A percentile compares a stretch with the other conserved stretches of the same genome.
phyloP scores from a whole-genome alignment of 2,329 filamentous ascomycete species.

The Graphilbum sp. region DNA sequence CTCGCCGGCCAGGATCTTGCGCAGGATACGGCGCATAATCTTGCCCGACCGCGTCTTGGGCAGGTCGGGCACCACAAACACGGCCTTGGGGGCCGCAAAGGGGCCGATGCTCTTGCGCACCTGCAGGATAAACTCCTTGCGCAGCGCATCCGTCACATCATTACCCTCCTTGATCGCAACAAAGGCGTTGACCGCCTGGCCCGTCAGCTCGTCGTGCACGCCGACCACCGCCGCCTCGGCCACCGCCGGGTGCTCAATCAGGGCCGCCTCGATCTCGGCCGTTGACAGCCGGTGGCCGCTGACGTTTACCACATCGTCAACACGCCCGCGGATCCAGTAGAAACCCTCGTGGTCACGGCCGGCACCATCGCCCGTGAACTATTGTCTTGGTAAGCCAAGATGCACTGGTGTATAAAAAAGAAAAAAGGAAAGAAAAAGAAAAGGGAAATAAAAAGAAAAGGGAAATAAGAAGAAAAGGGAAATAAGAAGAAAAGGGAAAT shows the following conservation, averaged over 20 bases:
- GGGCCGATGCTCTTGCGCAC: slow-evolving; percentile 95
- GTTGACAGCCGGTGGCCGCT: slow-evolving; percentile 92
- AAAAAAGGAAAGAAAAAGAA: no score
- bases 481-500: no score
- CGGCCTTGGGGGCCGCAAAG: slow-evolving; percentile 88
- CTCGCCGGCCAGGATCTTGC: slow-evolving; percentile 94
- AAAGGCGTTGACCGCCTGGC: slow-evolving; percentile 94
- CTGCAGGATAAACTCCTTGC: slow-evolving; percentile 87
- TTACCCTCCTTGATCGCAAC: slow-evolving; percentile 79
- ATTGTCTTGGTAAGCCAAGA: no score
- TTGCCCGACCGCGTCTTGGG: slow-evolving; percentile 96
- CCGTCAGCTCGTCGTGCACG: slow-evolving; percentile 81
- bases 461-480: no score
- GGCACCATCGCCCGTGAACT: slow-evolving; percentile 88
- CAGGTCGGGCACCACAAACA: slow-evolving; percentile 81
- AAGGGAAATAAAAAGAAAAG: no score
- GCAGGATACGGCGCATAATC: slow-evolving; percentile 94
- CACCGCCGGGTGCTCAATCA: slow-evolving; percentile 79
- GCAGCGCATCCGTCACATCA: slow-evolving; percentile 60
- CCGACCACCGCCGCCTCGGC: slow-evolving; percentile 94
- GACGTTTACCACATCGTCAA: slow-evolving; percentile 97
- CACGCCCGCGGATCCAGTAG: slow-evolving; percentile 98
- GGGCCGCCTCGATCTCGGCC: slow-evolving; percentile 91
- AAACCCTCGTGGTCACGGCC: slow-evolving; percentile 95
- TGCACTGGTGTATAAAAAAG: no score